A percentile compares a stretch with the other conserved stretches of the same genome.
Evolutionary conservation across 371 early-diverging fungal genomes (phyloP).

Genomic region (Apophysomyces variabilis): DNA sequence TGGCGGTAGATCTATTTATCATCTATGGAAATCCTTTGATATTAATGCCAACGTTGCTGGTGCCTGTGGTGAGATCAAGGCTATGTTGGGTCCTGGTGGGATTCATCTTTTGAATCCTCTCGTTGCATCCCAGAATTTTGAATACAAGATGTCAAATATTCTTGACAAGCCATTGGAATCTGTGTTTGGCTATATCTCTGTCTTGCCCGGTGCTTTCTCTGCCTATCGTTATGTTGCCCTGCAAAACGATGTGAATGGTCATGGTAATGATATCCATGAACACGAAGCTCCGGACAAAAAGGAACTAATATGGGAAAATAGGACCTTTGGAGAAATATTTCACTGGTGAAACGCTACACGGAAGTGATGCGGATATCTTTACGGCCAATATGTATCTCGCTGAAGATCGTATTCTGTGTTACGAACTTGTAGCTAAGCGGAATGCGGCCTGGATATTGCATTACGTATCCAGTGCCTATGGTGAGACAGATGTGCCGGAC

Average conservation of each 20-base stretch:
- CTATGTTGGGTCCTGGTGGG: conserved; percentile 72
- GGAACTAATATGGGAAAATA: not conserved
- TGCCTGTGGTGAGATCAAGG: conserved; percentile 84
- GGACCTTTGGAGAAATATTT: conserved; percentile 67
- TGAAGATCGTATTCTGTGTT: conserved; percentile 80
- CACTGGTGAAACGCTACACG: conserved; percentile 63
- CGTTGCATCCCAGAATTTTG: conserved; percentile 94
- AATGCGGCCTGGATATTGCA: conserved; percentile 67
- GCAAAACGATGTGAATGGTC: conserved; percentile 52
- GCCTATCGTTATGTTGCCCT: conserved; percentile 70
- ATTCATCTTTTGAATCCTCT: conserved; percentile 78
- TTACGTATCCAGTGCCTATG: conserved; percentile 71
- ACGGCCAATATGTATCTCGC: conserved; percentile 81
- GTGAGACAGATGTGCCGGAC: conserved; percentile 76
- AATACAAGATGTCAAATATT: conserved; percentile 89
- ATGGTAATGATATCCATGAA: conserved; percentile 34
- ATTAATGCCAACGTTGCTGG: conserved; percentile 70
- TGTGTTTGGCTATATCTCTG: conserved; percentile 85
- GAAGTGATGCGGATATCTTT: conserved; percentile 53
- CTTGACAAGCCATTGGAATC: conserved; percentile 85
- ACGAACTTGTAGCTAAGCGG: conserved; percentile 73
- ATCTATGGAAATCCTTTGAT: conserved; percentile 80
- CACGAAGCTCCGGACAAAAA: no score
- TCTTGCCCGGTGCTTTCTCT: conserved; percentile 79
- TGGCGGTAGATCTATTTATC: conserved; percentile 45